Percentiles rank a stretch among this genome's conserved stretches.
Evolutionary conservation across 2,329 filamentous ascomycete genomes (phyloP).

Genomic region (Colletotrichum spinosum): DNA sequence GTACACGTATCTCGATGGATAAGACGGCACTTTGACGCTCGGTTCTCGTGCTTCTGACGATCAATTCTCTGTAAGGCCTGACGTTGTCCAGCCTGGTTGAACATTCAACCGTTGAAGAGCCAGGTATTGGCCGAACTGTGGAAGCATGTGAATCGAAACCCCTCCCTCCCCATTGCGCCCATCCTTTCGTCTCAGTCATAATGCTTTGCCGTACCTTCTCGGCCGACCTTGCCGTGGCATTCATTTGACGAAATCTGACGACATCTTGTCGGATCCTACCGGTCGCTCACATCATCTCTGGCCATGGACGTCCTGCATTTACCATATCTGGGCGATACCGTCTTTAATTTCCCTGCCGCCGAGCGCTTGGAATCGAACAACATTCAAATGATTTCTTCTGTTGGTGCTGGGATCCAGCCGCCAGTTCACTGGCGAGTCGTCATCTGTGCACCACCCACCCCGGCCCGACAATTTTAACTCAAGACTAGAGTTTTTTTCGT

Average conservation of each 20-base stretch:
- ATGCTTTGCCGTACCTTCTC: constrained; percentile 18
- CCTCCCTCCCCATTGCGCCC: constrained; percentile 7
- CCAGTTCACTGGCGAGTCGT: neutral
- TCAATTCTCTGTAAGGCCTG: neutral
- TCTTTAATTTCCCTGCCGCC: constrained; percentile 6
- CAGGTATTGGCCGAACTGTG: neutral
- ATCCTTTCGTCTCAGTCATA: constrained; percentile 21
- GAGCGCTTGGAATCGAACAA: constrained; percentile 24
- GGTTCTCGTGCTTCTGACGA: constrained; percentile 1
- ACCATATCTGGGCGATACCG: constrained; percentile 6
- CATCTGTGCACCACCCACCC: neutral
- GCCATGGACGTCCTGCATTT: constrained; percentile 1
- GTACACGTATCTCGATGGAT: neutral
- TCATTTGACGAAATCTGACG: constrained; percentile 21
- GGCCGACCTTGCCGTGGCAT: constrained; percentile 30
- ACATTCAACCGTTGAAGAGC: no score
- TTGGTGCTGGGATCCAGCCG: neutral
- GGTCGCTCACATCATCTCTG: constrained; percentile 14
- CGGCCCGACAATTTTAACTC: constrained; percentile 3
- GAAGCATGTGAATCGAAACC: constrained; percentile 25
- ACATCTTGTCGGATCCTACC: constrained; percentile 12
- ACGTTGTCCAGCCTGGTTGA: no score
- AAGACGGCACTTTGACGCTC: constrained; percentile 18
- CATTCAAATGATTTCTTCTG: neutral
- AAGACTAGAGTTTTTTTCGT: neutral